Percentiles rank a stretch among this genome's conserved stretches.
phyloP scores from a whole-genome alignment of 805 yeast species.

The Cyberlindnera veronae region DNA sequence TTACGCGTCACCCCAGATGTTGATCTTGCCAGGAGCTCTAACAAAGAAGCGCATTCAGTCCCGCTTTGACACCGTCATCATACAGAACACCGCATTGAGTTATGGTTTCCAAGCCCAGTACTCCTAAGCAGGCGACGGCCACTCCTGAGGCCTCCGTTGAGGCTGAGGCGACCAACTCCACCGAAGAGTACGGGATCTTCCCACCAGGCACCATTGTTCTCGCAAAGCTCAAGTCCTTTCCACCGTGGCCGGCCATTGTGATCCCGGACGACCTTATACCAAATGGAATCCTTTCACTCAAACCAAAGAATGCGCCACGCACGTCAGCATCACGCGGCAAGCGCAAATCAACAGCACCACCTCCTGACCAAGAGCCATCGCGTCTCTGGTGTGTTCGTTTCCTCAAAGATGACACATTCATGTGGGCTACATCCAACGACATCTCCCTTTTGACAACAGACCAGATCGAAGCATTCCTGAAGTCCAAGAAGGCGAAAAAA shows the following conservation, averaged over 20 bases:
- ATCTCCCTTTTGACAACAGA: constrained; percentile 42
- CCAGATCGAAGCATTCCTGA: constrained; percentile 39
- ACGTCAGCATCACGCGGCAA: constrained; percentile 12
- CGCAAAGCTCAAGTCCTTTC: constrained; percentile 82
- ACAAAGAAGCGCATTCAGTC: no score
- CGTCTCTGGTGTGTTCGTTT: constrained; percentile 55
- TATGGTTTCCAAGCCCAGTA: no score
- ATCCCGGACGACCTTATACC: constrained; percentile 62
- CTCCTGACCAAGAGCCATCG: constrained; percentile 5
- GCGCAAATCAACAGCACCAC: constrained; percentile 5
- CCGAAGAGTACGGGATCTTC: constrained; percentile 25
- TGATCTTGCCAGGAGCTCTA: no score
- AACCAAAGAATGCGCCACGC: constrained; percentile 40
- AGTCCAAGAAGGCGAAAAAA: constrained; percentile 38
- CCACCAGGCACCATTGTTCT: constrained; percentile 56
- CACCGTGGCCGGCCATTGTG: constrained; percentile 90
- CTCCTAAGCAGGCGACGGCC: no score
- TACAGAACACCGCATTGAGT: no score
- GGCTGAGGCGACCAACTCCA: no score
- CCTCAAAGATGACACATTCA: constrained; percentile 68
- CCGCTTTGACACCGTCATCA: no score
- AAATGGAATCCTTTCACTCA: constrained; percentile 43
- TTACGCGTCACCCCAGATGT: no score
- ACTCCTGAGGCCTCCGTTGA: no score
- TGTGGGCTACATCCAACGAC: constrained; percentile 58